phyloP scores from a whole-genome alignment of 768 basidiomycete genomes.

The Gelatoporia subvermispora region DNA sequence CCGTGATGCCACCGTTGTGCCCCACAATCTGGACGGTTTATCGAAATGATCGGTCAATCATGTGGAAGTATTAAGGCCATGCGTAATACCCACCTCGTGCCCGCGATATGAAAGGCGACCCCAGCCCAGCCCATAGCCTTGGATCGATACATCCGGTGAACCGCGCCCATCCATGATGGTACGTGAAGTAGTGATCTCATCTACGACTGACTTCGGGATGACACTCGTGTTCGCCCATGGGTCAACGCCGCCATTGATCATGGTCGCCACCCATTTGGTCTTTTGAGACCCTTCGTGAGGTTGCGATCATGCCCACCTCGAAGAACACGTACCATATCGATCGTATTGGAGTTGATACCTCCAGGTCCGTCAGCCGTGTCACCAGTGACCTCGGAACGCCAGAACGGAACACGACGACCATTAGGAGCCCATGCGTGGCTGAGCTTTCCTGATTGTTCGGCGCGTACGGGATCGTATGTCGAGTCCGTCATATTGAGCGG shows the following conservation, averaged over 20 bases:
- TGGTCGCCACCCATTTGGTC: conserved; percentile 34
- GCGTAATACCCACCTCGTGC: conserved; percentile 29
- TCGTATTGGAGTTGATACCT: conserved; percentile 36
- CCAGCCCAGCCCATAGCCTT: conserved; percentile 42
- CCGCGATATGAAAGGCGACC: conserved; percentile 31
- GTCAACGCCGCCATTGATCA: conserved; percentile 32
- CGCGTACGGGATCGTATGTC: conserved; percentile 33
- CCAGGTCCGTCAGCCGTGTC: conserved; percentile 32
- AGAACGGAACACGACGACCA: conserved; percentile 31
- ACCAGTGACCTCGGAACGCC: conserved; percentile 24
- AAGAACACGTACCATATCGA: conserved; percentile 34
- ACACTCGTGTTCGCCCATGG: conserved; percentile 26
- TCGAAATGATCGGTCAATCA: neutral
- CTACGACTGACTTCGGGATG: conserved; percentile 28
- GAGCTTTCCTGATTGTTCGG: conserved; percentile 27
- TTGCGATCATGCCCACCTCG: neutral
- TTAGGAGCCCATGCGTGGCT: conserved; percentile 28
- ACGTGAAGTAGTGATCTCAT: conserved; percentile 27
- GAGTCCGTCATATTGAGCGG: conserved; percentile 39
- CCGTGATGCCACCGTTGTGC: conserved; percentile 32
- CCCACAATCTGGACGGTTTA: conserved; percentile 24
- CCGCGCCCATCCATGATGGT: conserved; percentile 18
- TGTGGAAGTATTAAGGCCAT: neutral
- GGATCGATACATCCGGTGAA: conserved; percentile 20
- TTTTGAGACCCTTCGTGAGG: conserved; percentile 8